These are phyloP conservation scores for Cudoniella acicularis DNA, from an alignment of 495 filamentous ascomycete species.

Conservation along the genomic window DNA sequence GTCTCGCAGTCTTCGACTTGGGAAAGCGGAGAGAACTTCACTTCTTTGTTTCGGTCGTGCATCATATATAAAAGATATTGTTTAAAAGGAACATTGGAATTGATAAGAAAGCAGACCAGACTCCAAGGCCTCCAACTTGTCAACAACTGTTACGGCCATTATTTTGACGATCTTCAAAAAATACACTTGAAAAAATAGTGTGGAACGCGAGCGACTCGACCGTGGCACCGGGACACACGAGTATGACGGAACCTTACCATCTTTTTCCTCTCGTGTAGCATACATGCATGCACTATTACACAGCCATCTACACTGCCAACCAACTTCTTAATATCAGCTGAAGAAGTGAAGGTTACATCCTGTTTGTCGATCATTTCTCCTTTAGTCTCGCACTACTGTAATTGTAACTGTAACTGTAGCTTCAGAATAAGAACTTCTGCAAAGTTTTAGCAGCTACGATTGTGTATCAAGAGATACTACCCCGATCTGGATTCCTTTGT, in stretches of 20 bases:
- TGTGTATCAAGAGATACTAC: too few relatives aligned
- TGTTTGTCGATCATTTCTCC: background rate
- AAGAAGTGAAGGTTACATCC: background rate
- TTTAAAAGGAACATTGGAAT: background rate
- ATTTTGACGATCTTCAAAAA: too few relatives aligned
- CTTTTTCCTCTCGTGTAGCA: background rate
- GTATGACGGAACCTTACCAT: background rate
- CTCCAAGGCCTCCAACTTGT: too few relatives aligned
- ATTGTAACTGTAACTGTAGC: too few relatives aligned
- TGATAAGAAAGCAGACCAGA: background rate
- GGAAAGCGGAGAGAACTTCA: background rate
- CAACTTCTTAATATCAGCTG: background rate
- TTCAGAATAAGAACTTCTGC: too few relatives aligned
- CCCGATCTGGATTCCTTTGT: too few relatives aligned
- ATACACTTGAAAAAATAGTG: too few relatives aligned
- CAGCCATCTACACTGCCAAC: background rate
- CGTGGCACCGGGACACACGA: background rate
- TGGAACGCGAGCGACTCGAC: background rate
- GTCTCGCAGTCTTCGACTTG: background rate
- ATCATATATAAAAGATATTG: background rate
- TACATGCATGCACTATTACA: background rate
- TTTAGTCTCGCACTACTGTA: too few relatives aligned
- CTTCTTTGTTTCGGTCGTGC: background rate
- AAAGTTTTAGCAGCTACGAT: too few relatives aligned
- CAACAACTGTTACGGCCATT: too few relatives aligned